Conservation (phyloP, 192 early-diverging fungal genomes). For the Radiomyces spectabilis region DNA sequence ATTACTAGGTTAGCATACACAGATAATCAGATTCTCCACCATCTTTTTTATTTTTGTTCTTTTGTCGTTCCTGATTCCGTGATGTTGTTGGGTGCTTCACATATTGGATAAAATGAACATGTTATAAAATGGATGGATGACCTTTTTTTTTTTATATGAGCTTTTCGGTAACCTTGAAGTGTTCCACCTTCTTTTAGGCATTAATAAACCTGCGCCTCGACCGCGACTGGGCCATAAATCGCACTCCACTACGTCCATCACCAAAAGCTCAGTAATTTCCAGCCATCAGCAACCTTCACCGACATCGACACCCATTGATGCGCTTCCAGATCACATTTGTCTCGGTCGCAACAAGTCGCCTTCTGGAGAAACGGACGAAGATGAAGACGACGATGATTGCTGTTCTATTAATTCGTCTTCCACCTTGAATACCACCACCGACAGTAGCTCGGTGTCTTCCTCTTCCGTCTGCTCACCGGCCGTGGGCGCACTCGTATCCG, state of each 20-base stretch:
- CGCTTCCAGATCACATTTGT: background rate
- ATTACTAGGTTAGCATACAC: background rate
- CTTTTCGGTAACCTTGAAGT: background rate
- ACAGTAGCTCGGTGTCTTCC: background rate
- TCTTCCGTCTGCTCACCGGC: background rate
- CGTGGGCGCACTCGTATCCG: constrained; percentile 11
- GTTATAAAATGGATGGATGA: background rate
- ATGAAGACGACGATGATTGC: background rate
- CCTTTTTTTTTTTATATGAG: background rate
- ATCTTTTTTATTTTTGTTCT: too few relatives aligned
- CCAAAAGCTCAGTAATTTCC: constrained; percentile 1
- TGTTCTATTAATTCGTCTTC: background rate
- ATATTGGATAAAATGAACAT: background rate
- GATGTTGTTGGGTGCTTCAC: too few relatives aligned
- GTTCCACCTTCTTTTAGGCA: background rate
- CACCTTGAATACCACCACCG: background rate
- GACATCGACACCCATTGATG: background rate
- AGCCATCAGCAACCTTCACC: constrained; percentile 12
- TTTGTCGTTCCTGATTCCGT: too few relatives aligned
- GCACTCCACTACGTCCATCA: constrained; percentile 3
- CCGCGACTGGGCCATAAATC: background rate
- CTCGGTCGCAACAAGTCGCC: background rate
- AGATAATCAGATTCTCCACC: too few relatives aligned
- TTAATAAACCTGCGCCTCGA: background rate
- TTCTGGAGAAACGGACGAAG: background rate